Base-by-base conservation (phyloP, 129 eudicot genomes). In the Dittrichia graveolens region DNA sequence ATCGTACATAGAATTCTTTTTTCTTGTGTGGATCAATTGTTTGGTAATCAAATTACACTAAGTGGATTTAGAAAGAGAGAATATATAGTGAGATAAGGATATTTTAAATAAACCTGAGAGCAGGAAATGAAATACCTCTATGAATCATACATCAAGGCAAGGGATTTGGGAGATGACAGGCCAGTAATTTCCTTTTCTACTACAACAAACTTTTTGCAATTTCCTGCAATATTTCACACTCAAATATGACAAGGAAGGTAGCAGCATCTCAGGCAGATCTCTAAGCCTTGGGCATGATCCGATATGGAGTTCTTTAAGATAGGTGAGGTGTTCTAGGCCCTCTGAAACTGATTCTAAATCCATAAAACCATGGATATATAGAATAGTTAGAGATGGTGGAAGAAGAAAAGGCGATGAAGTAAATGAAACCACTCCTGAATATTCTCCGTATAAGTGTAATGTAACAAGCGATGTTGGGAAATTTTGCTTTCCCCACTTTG, bases 161-260 rank as follows among this genome's bases (percentile, higher is more conserved):
- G 75, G 80, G 48, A 76, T 68, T 14, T 46, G 61, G 45, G 80
- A 44, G 19, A 67, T 57, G 65, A 66, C 18, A 24, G 24, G 35
- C 60, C 74, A 57, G 67, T 76, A 57, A 2, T 67, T 53, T 5
- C 80, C 69, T 58, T 47, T 67, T 43, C 46, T 39, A 61, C 52
- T 14, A 6, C 44, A 11, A 59, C 75, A 70, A 41, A 12, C 53
- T 15, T 70, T 56, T 16, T 57, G 35, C 35, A 76, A 46, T 35
- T 55, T 6, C 13, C 24, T 3, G 59, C 76, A 68, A 5, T 5
- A 3, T 0, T 3, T 8, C 31, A 76, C 45, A 8, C 10, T 5
- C 48, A 76, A 54, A 35, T 45, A 13, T 16, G 61, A n/a, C 13
- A 75, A 40, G 11, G 13, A 15, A 9, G 65, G 65, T 5, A 76